A percentile compares a stretch with the other conserved stretches of the same genome.
Conservation (phyloP, 2,329 filamentous ascomycete genomes). For the Alternaria panax region DNA sequence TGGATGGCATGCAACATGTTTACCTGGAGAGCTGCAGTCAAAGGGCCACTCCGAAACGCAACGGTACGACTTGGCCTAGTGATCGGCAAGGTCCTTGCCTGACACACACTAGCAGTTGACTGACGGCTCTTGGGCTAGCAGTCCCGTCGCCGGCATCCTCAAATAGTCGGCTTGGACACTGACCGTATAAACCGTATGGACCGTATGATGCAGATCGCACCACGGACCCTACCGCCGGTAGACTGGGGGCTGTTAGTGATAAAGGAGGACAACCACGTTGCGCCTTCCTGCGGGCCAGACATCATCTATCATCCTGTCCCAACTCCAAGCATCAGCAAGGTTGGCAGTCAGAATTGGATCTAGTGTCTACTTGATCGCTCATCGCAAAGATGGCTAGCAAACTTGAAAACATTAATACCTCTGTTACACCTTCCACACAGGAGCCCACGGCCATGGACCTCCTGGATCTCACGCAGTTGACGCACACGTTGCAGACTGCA, state of each 20-base stretch:
- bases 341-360: neutral
- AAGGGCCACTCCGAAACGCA: neutral
- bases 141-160: constrained; percentile 10
- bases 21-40: neutral
- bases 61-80: neutral
- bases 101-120: constrained; percentile 1
- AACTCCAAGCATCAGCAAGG: neutral
- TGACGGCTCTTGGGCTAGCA: constrained; percentile 9
- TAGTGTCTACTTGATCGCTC: neutral
- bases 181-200: constrained; percentile 9
- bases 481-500: constrained; percentile 33
- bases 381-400: constrained; percentile 1
- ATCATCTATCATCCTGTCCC: neutral
- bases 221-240: neutral
- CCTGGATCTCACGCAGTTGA: constrained; percentile 24
- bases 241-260: neutral
- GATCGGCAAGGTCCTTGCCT: constrained; percentile 20
- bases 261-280: neutral
- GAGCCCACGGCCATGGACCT: constrained; percentile 25
- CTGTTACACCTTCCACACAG: neutral
- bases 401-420: neutral
- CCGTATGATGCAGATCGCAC: constrained; percentile 6
- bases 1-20: neutral
- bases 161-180: constrained; percentile 5
- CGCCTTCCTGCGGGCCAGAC: neutral